phyloP scores from a whole-genome alignment of 768 basidiomycete species.

The Boletus subcaerulescens region DNA sequence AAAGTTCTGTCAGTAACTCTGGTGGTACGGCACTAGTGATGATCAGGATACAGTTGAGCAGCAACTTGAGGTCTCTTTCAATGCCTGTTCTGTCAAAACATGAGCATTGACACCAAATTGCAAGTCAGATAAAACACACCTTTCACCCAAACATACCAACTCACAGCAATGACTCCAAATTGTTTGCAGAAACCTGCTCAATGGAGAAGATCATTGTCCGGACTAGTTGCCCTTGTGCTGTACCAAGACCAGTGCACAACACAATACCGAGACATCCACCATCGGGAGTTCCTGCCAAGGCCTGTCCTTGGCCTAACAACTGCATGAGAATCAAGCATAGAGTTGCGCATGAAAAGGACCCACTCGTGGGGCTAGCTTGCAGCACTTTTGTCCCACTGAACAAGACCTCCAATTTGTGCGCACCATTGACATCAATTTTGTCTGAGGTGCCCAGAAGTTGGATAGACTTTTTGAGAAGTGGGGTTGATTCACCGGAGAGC shows the following conservation, averaged over 20 bases:
- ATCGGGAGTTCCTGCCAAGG: slow-evolving; percentile 72
- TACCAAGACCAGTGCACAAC: slow-evolving; percentile 94
- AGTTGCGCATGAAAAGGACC: slow-evolving; percentile 5
- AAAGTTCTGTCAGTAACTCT: slow-evolving; percentile 97
- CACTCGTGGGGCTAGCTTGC: slow-evolving; percentile 59
- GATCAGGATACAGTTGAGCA: slow-evolving; percentile 94
- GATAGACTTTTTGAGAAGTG: slow-evolving; percentile 92
- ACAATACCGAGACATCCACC: slow-evolving; percentile 93
- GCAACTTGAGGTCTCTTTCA: slow-evolving; percentile 83
- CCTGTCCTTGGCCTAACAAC: slow-evolving; percentile 28
- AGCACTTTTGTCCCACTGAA: slow-evolving; percentile 98
- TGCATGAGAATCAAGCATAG: background rate
- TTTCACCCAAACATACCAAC: slow-evolving; percentile 98
- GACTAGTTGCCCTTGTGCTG: slow-evolving; percentile 94
- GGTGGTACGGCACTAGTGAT: slow-evolving; percentile 98
- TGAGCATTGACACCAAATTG: slow-evolving; percentile 2
- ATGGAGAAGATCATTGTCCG: slow-evolving; percentile 99
- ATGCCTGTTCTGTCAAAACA: slow-evolving; percentile 52
- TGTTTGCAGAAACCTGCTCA: slow-evolving; percentile 95
- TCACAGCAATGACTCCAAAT: slow-evolving; percentile 94
- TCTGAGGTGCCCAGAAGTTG: slow-evolving; percentile 76
- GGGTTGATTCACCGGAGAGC: slow-evolving; percentile 98
- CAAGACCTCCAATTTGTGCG: slow-evolving; percentile 83
- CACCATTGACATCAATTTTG: slow-evolving; percentile 77
- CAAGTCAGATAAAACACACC: slow-evolving; percentile 44